Percentiles rank a stretch among this genome's conserved stretches.
Conservation (phyloP, 768 basidiomycete genomes). For the Gyrodon lividus region DNA sequence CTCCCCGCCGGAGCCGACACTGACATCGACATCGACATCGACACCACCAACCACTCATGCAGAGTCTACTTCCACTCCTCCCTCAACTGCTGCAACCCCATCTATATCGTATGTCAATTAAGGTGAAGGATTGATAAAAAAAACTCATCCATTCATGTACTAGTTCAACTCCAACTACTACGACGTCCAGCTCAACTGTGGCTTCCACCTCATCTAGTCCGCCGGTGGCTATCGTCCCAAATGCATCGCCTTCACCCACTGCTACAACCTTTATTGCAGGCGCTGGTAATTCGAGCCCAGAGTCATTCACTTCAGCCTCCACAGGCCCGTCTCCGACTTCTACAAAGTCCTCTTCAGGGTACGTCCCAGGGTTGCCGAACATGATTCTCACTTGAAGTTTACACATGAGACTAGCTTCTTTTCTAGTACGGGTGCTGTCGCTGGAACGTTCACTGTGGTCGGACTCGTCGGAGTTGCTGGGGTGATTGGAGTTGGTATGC, state of each 20-base stretch:
- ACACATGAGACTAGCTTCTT: slow-evolving; percentile 39
- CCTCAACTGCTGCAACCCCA: not conserved
- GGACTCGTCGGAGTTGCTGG: slow-evolving; percentile 36
- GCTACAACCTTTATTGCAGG: not conserved
- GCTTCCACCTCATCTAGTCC: slow-evolving; percentile 4
- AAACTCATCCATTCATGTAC: not conserved
- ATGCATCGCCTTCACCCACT: slow-evolving; percentile 1
- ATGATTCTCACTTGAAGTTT: not conserved
- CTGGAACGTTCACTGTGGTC: slow-evolving; percentile 43
- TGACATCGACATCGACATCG: not conserved
- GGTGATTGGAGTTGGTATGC: slow-evolving; percentile 27
- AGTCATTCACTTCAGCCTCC: not conserved
- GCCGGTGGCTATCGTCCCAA: not conserved
- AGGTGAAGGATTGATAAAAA: too few relatives aligned
- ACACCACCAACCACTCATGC: not conserved
- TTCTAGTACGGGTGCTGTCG: slow-evolving; percentile 45
- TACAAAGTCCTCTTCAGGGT: slow-evolving; percentile 22
- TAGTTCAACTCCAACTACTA: slow-evolving; percentile 2
- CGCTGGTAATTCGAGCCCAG: not conserved
- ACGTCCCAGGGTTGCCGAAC: not conserved
- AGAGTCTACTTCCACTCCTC: not conserved
- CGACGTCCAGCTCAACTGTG: not conserved
- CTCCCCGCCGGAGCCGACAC: not conserved
- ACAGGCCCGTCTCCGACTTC: slow-evolving; percentile 15
- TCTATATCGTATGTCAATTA: slow-evolving; percentile 8